phyloP scores from a whole-genome alignment of 441 rosid species.

The Adansonia madagascariensis region DNA sequence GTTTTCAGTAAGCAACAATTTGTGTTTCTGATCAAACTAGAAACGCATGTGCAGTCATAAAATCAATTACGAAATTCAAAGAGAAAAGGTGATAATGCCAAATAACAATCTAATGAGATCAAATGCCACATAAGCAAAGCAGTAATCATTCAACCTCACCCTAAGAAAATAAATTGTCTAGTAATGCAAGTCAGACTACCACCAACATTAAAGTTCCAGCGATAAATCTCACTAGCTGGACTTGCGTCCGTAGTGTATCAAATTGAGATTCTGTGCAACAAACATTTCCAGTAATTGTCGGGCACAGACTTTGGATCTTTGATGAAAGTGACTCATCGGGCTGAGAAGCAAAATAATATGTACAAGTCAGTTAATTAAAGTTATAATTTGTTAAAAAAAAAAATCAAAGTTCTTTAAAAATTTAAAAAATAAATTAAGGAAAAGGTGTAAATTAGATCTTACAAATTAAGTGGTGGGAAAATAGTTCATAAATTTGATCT shows the following conservation, averaged over 20 bases:
- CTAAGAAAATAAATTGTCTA: not conserved
- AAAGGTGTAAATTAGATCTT: not conserved
- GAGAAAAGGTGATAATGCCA: not conserved
- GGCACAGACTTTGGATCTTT: conserved; percentile 95
- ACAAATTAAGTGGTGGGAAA: not conserved
- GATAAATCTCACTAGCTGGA: conserved; percentile 54
- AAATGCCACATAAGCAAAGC: conserved; percentile 9
- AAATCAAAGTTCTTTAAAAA: not conserved
- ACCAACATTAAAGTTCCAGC: not conserved
- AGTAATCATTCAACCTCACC: not conserved
- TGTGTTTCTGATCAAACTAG: conserved; percentile 1
- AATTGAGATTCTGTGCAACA: conserved; percentile 95
- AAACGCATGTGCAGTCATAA: not conserved
- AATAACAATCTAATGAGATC: conserved; percentile 7
- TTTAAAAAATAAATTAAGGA: not conserved
- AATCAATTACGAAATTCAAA: not conserved
- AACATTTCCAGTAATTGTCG: conserved; percentile 89
- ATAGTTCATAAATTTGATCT: not conserved
- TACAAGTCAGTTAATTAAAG: conserved; percentile 22
- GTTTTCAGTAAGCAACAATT: not conserved
- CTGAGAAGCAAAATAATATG: conserved; percentile 45
- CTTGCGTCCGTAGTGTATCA: conserved; percentile 79
- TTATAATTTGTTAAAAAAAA: not conserved
- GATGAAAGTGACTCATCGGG: conserved; percentile 89
- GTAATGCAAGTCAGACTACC: conserved; percentile 22